Evolutionary conservation across 2,329 filamentous ascomycete species (phyloP), one percentile per base, ranked within the genome.

Genomic region (Ophiostoma perfectum): DNA sequence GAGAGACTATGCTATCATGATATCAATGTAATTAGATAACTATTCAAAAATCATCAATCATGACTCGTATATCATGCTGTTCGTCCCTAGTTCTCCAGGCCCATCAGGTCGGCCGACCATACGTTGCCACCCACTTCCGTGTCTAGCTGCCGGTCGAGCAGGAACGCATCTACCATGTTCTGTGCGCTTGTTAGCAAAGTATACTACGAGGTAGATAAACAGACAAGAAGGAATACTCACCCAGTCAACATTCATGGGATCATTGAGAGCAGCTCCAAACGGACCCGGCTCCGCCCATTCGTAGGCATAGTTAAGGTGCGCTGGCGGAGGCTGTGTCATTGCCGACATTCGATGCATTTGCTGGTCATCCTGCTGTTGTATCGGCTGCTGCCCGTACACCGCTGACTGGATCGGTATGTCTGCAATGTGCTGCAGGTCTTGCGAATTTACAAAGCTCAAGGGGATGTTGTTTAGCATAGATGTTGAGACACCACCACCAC

Each of bases 61-160:
- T 55, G 4, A 52, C n/a, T 52, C 16, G 49, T 58, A 12, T 12
- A 18, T 65, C 64, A 39, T 36, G 16, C 9, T n/a, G 14, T 36
- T 14, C 64, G 47, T 60, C 16, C n/a, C 64, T 52, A 67, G 5
- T 44, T 62, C 47, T 70, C 68, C 12, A 68, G 49, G 8, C 16
- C 66, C 69, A 71, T 72, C n/a, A 72, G 60, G 1, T 72, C 72
- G 2, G 72, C 66, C 27, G 72, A 72, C 72, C 70, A 72, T 12
- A 72, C 45, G 36, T 68, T 66, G 60, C 66, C 66, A 42, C 70
- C 70, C 2, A 55, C 55, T 3, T 72, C 69, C 3, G 49, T 7
- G 9, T 71, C 67, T 6, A 67, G 44, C 55, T 62, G 62, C 3
- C 70, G 64, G 62, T 72, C 70, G 2, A 71, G 36, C 39, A 73